Percentiles rank a stretch among this genome's conserved stretches.
phyloP scores from a whole-genome alignment of 2,329 filamentous ascomycete species.

The Dactylellina cionopaga region DNA sequence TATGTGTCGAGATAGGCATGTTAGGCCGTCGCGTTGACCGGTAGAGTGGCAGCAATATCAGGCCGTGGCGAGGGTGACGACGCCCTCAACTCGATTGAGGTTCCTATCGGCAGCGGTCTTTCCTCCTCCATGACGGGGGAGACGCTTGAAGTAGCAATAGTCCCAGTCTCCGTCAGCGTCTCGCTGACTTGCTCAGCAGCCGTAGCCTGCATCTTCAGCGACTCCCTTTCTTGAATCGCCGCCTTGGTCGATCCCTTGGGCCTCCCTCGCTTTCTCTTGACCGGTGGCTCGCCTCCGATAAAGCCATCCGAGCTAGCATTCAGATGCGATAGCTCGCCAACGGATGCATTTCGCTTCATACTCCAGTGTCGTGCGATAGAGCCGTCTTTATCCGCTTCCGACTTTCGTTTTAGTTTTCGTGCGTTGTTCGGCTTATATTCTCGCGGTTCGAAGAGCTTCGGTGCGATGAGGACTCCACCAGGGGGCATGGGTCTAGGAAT shows the following conservation, averaged over 20 bases:
- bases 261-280: constrained; percentile 46
- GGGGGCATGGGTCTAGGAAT: constrained; percentile 25
- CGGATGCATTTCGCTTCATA: constrained; percentile 42
- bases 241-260: constrained; percentile 51
- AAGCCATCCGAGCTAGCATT: constrained; percentile 17
- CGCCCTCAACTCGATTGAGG: constrained; percentile 45
- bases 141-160: constrained; percentile 42
- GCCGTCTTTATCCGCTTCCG: constrained; percentile 49
- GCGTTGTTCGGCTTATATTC: constrained; percentile 49
- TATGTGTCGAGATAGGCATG: neutral
- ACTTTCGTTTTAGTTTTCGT: constrained; percentile 49
- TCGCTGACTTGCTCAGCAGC: constrained; percentile 51
- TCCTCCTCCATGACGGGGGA: constrained; percentile 48
- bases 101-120: constrained; percentile 37
- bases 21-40: constrained; percentile 19
- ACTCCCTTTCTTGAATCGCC: constrained; percentile 51
- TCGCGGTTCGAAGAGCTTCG: constrained; percentile 49
- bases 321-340: constrained; percentile 37
- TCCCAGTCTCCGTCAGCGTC: constrained; percentile 37
- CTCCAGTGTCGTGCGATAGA: constrained; percentile 26
- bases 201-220: constrained; percentile 49
- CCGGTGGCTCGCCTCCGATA: constrained; percentile 40
- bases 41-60: constrained; percentile 3
- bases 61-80: constrained; percentile 42
- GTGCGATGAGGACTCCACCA: constrained; percentile 32